Base-by-base conservation (phyloP, 495 filamentous ascomycete genomes). In the Xylaria flabelliformis region DNA sequence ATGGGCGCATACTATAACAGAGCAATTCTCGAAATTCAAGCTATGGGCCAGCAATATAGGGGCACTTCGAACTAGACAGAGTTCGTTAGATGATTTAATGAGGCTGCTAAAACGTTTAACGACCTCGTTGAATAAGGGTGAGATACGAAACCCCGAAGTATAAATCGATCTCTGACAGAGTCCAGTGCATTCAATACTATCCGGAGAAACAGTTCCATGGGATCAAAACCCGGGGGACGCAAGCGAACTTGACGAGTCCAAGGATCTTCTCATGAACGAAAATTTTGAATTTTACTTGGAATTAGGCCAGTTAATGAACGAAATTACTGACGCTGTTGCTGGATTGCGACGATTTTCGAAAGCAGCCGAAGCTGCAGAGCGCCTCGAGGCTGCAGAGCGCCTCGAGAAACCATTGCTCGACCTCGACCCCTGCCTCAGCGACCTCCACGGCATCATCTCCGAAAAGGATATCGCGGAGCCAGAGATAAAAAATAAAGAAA, bases 41-140 rank as follows among this genome's bases (percentile, higher is more conserved):
- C 70, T 85, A 4, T 86, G 85, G 85, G 79, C 79, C 9, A 79
- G 70, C 3, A 86, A 84, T 74, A 83, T 86, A 59, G 84, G 81
- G 1, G 84, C 84, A 17, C 81, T 87, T 69, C 77, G 78, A 34
- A 78, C 55, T 2, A 78, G 78, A 1, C 73, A 76, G 34, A 83
- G 81, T 42, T 87, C 86, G 1, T 77, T 87, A 0, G 83, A 85
- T 36, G 83, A 81, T 64, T 77, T 82, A 1, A 10, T 82, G 8
- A 74, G 76, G 6, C 70, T 88, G 4, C 77, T 86, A 0, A 12
- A 50, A 0, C 74, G 76, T 26, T 62, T 84, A 0, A 29, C 68
- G 0, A 69, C 73, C 4, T 64, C 72, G 13, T 64, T 75, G 1
- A 44, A 74, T 44, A 74, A 64, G 66, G 8, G 50, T 71, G 39